Evolutionary conservation across 176 grass and related monocot genomes (phyloP).

Genomic region (Oryza glaberrima): DNA sequence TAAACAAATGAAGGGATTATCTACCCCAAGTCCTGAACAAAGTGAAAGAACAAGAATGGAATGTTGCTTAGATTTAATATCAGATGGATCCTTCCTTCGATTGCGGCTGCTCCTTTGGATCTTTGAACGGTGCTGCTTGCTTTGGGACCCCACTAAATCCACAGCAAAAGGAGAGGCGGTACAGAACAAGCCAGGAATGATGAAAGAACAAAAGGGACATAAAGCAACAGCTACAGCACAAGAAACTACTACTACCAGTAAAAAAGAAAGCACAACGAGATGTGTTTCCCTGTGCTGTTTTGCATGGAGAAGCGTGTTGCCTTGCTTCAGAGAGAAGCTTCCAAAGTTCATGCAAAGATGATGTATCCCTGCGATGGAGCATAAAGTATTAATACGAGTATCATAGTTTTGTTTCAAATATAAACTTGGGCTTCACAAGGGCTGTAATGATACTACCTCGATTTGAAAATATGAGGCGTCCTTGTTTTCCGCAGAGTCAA

Average conservation of each 20-base stretch:
- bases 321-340: slow-evolving; percentile 43
- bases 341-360: slow-evolving; percentile 1
- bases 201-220: slow-evolving; percentile 45
- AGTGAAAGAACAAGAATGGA: neutral
- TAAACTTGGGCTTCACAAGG: neutral
- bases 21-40: slow-evolving; percentile 8
- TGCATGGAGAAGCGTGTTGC: slow-evolving; percentile 27
- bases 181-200: slow-evolving; percentile 48
- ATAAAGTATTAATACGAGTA: neutral
- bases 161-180: slow-evolving; percentile 18
- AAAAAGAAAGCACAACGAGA: slow-evolving; percentile 5
- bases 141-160: slow-evolving; percentile 46
- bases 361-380: neutral
- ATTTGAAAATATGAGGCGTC: too few relatives aligned
- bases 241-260: slow-evolving; percentile 31
- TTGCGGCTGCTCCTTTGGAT: slow-evolving; percentile 39
- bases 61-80: slow-evolving; percentile 21
- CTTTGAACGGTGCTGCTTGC: slow-evolving; percentile 36
- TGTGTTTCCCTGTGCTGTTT: slow-evolving; percentile 9
- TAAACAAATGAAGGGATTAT: neutral
- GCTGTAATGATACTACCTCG: neutral
- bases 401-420: neutral
- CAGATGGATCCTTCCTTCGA: slow-evolving; percentile 18
- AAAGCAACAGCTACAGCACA: slow-evolving; percentile 50
- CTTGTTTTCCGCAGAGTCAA: too few relatives aligned